phyloP scores from a whole-genome alignment of 2,329 filamentous ascomycete genomes.

The Rhynchosporium secalis region DNA sequence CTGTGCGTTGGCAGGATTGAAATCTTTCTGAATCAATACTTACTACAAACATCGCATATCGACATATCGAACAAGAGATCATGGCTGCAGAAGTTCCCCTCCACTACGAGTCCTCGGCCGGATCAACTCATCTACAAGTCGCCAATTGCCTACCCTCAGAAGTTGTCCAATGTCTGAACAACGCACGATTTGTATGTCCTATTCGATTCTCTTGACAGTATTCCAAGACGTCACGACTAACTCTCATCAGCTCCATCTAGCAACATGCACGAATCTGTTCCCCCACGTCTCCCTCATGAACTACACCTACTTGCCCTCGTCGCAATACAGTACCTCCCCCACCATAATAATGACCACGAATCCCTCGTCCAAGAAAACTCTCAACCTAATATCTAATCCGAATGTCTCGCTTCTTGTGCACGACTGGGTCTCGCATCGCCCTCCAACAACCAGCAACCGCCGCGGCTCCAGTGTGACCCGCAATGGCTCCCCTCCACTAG shows the following conservation, averaged over 20 bases:
- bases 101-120: conserved; percentile 73
- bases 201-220: conserved; percentile 16
- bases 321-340: conserved; percentile 67
- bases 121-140: conserved; percentile 63
- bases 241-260: conserved; percentile 76
- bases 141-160: conserved; percentile 74
- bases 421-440: conserved; percentile 94
- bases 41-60: not conserved
- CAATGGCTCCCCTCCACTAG: conserved; percentile 56
- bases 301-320: conserved; percentile 91
- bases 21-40: not conserved
- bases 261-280: conserved; percentile 78
- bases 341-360: conserved; percentile 95
- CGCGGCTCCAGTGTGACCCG: conserved; percentile 57
- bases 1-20: not conserved
- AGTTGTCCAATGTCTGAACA: conserved; percentile 88
- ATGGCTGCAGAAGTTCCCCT: conserved; percentile 57
- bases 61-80: not conserved
- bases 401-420: conserved; percentile 93
- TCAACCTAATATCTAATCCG: conserved; percentile 80
- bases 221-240: conserved; percentile 7
- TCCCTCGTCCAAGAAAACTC: conserved; percentile 73
- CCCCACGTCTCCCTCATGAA: conserved; percentile 98
- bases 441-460: conserved; percentile 69
- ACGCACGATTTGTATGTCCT: conserved; percentile 81